phyloP scores from a whole-genome alignment of 2,329 filamentous ascomycete species.

The Colletotrichum orbiculare region DNA sequence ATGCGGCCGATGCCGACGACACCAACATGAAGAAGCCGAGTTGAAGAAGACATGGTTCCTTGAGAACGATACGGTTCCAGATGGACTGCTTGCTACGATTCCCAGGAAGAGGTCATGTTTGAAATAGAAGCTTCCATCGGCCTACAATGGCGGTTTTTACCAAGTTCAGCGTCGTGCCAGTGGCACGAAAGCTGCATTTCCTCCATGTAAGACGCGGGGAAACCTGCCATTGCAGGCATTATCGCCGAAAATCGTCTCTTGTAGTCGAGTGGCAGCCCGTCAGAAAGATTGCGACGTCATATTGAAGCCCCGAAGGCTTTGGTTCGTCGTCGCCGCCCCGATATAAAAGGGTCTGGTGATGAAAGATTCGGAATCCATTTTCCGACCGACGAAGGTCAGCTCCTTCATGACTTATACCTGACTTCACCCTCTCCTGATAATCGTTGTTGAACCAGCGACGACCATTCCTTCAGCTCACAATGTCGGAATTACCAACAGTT shows the following conservation, averaged over 20 bases:
- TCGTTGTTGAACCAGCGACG: too few relatives aligned
- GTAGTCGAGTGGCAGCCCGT: neutral
- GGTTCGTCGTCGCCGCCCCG: too few relatives aligned
- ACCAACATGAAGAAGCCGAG: conserved; percentile 52
- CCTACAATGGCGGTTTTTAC: too few relatives aligned
- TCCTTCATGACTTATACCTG: too few relatives aligned
- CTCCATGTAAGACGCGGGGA: neutral
- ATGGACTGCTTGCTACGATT: neutral
- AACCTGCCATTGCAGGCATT: neutral
- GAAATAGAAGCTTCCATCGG: too few relatives aligned
- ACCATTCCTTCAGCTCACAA: neutral
- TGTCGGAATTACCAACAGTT: conserved; percentile 38
- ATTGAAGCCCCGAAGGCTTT: neutral
- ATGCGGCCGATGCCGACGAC: conserved; percentile 63
- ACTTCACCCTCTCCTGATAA: too few relatives aligned
- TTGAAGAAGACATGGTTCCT: conserved; percentile 22
- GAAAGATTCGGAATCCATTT: neutral
- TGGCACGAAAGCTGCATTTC: too few relatives aligned
- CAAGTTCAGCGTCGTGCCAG: too few relatives aligned
- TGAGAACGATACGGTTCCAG: neutral
- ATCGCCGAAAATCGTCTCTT: conserved; percentile 5
- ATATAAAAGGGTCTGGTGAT: too few relatives aligned
- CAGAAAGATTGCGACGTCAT: neutral
- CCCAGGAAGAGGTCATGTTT: neutral
- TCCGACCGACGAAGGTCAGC: neutral